These are phyloP conservation scores for Ailanthus altissimus DNA, from an alignment of 345 rosid species.

Conservation along the genomic window DNA sequence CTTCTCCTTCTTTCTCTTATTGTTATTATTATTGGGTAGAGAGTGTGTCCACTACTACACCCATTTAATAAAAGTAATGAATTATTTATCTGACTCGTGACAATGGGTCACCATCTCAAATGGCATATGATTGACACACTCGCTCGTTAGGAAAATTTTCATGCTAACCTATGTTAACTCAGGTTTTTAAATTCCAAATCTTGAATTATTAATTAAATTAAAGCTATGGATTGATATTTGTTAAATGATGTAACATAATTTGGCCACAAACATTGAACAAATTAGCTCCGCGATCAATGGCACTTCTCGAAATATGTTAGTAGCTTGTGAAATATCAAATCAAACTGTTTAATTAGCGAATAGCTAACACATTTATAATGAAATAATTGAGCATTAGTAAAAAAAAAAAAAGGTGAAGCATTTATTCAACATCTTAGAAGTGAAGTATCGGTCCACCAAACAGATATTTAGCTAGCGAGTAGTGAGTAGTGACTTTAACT, in stretches of 20 bases:
- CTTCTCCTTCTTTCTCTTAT: too few relatives aligned
- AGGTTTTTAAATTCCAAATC: background rate
- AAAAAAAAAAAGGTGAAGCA: background rate
- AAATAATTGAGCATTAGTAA: conserved; percentile 12
- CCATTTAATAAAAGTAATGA: too few relatives aligned
- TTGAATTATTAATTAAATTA: too few relatives aligned
- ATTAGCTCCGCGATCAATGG: background rate
- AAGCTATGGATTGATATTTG: background rate
- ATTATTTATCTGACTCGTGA: background rate
- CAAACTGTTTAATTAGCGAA: background rate
- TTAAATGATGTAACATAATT: background rate
- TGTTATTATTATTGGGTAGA: too few relatives aligned
- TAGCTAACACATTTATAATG: conserved; percentile 19
- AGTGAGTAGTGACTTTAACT: conserved; percentile 2
- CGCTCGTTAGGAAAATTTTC: too few relatives aligned
- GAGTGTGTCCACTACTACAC: too few relatives aligned
- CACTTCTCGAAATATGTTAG: background rate
- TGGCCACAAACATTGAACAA: background rate
- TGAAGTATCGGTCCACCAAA: conserved; percentile 10
- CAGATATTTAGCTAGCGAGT: conserved; percentile 2
- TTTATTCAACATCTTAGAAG: conserved; percentile 19
- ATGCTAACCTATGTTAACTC: background rate
- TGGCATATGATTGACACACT: background rate
- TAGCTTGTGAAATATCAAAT: conserved; percentile 9
- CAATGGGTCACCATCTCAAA: background rate